Evolutionary conservation across 1,284 basidiomycete species (phyloP), one percentile per base, ranked within the genome.

Genomic region (Ceratobasidium sp.): DNA sequence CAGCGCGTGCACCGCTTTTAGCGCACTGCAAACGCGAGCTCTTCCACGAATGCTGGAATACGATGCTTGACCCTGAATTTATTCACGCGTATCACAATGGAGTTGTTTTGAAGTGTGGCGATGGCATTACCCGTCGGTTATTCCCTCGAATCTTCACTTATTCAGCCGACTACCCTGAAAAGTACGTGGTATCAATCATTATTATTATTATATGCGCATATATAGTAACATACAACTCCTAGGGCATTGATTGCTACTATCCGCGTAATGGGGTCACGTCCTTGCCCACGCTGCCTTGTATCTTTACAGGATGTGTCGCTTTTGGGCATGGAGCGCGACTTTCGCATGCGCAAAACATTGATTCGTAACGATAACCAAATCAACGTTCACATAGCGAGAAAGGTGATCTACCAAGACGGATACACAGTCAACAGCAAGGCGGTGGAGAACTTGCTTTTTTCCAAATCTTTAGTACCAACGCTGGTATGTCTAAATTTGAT

Each of bases 101-200:
- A 0, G 79, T 81, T 5, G 59, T 81, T 0, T 73, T 81, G 0
- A n/a, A 31, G 22, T 82, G 77, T 54, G n/a, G 31, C 19, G 79
- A 83, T 62, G 75, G 74, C 1, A 77, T 80, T 1, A 19, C 14
- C 0, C 60, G 79, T 0, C 50, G 74, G 0, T 14, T 80, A 0
- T 82, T 76, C 31, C 78, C 77, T 15, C 59, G 75, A 0, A 78
- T 82, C 15, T 79, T 80, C 9, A 80, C 77, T 0, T 82, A 81
- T 57, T 79, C 78, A 0, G 80, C 79, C 0, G 80, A 83, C 60
- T 83, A 83, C 75, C 80, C 80, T 0, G 80, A 83, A 75, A 83
- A 83, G 82, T 83, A 77, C 57, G 79, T 72, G 17, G 33, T 44
- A 47, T 41, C 11, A 41, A 4, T 41, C 36, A 4, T 11, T 41